Evolutionary conservation across 768 basidiomycete genomes (phyloP).

Genomic region (Tulasnella sp.): DNA sequence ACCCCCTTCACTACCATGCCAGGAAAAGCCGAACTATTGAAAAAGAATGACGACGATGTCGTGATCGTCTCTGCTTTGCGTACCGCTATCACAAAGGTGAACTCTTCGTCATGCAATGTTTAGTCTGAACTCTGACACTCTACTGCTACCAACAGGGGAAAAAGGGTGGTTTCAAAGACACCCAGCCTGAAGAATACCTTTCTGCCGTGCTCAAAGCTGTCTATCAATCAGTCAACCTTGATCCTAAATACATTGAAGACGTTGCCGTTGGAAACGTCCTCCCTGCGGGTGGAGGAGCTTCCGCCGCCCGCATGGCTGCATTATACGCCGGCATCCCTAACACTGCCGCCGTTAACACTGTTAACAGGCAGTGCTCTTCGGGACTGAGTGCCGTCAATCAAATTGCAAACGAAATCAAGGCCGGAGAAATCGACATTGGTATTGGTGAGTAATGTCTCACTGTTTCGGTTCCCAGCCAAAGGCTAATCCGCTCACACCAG

Average conservation of each 20-base stretch:
- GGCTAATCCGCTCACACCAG: slow-evolving; percentile 26
- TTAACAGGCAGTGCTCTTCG: slow-evolving; percentile 85
- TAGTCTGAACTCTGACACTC: not conserved
- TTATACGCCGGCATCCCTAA: slow-evolving; percentile 75
- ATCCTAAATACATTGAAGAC: slow-evolving; percentile 75
- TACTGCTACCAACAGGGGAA: slow-evolving; percentile 36
- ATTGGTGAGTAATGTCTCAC: slow-evolving; percentile 45
- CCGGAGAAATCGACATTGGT: slow-evolving; percentile 78
- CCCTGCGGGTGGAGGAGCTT: slow-evolving; percentile 73
- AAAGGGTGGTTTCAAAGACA: slow-evolving; percentile 89
- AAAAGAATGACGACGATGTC: slow-evolving; percentile 71
- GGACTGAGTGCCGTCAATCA: slow-evolving; percentile 71
- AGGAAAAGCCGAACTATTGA: slow-evolving; percentile 47
- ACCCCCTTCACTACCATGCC: slow-evolving; percentile 6
- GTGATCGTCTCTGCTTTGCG: slow-evolving; percentile 83
- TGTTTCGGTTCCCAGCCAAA: not conserved
- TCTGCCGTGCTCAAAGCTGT: slow-evolving; percentile 61
- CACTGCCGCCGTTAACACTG: slow-evolving; percentile 58
- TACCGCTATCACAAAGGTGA: slow-evolving; percentile 83
- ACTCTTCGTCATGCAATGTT: slow-evolving; percentile 14
- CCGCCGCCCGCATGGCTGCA: slow-evolving; percentile 72
- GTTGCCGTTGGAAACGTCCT: slow-evolving; percentile 81
- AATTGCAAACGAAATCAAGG: slow-evolving; percentile 65
- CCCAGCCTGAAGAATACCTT: slow-evolving; percentile 67
- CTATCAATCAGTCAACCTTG: slow-evolving; percentile 52